Evolutionary conservation across 208 protist species (phyloP).

Genomic region (Crithidia thermophila): DNA sequence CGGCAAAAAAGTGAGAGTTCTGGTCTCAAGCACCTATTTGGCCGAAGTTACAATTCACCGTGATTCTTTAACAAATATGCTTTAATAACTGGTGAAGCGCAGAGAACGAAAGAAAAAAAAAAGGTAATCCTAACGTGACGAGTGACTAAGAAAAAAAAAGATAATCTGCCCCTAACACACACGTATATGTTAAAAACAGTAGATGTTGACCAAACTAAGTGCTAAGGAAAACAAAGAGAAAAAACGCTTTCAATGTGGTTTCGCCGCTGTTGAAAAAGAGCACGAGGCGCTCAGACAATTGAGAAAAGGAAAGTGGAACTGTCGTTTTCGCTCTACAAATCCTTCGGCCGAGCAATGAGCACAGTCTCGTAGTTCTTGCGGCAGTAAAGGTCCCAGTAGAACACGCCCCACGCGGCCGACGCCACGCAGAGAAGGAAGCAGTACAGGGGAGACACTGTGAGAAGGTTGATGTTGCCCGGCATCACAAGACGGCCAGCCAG

Average conservation of each 20-base stretch:
- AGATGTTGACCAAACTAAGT: conserved; percentile 14
- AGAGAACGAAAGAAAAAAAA: conserved; percentile 12
- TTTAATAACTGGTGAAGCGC: too few species aligned
- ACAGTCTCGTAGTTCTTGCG: conserved; percentile 80
- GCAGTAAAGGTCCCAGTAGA: conserved; percentile 90
- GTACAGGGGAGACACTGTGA: conserved; percentile 79
- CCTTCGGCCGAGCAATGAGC: conserved; percentile 71
- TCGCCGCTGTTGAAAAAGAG: not conserved
- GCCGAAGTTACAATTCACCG: too few species aligned
- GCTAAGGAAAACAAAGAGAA: conserved; percentile 19
- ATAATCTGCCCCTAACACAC: conserved; percentile 15
- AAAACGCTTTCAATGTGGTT: not conserved
- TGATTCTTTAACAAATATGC: too few species aligned
- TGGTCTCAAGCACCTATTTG: too few species aligned
- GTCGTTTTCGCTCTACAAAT: conserved; percentile 26
- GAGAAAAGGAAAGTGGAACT: conserved; percentile 16
- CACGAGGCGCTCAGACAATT: conserved; percentile 4
- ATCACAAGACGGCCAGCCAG: conserved; percentile 66
- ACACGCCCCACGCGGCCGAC: conserved; percentile 73
- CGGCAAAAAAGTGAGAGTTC: too few species aligned
- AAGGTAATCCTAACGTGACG: conserved; percentile 14
- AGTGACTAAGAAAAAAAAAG: conserved; percentile 24
- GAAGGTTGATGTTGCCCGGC: conserved; percentile 76
- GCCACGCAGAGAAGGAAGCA: conserved; percentile 59
- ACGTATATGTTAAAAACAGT: conserved; percentile 3